A percentile compares a stretch with the other conserved stretches of the same genome.
Evolutionary conservation across 108 stramenopile genomes (phyloP).

Genomic region (Nitzschia sp.): DNA sequence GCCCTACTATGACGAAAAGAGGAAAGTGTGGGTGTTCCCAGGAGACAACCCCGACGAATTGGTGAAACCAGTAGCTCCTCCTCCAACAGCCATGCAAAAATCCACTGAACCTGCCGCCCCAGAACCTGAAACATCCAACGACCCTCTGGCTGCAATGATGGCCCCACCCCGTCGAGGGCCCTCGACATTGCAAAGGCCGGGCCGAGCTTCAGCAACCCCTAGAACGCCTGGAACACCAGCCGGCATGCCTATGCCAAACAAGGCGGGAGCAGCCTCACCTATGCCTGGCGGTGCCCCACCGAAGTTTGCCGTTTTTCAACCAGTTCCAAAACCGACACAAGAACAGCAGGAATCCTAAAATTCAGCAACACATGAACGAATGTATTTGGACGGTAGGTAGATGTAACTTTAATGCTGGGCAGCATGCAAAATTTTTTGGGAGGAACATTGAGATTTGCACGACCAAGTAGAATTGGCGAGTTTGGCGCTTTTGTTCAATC

Average conservation of each 20-base stretch:
- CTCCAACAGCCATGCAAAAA: conserved; percentile 52
- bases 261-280: conserved; percentile 7
- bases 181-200: conserved; percentile 13
- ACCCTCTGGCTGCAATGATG: conserved; percentile 90
- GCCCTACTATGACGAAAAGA: conserved; percentile 72
- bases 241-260: conserved; percentile 11
- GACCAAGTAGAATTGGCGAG: no score
- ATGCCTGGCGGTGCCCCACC: conserved; percentile 25
- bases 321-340: conserved; percentile 13
- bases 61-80: conserved; percentile 74
- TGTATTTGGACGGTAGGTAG: no score
- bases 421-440: no score
- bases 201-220: not conserved
- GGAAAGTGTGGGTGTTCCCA: conserved; percentile 76
- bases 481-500: no score
- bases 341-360: not conserved
- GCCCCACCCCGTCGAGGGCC: conserved; percentile 67
- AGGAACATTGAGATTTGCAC: no score
- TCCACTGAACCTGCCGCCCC: conserved; percentile 19
- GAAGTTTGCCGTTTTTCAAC: conserved; percentile 39
- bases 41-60: conserved; percentile 75
- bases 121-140: conserved; percentile 39
- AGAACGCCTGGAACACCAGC: conserved; percentile 16
- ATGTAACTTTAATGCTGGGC: no score
- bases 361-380: no score